Percentiles rank a stretch among this genome's conserved stretches.
phyloP scores from a whole-genome alignment of 805 yeast species.

The Metschnikowia arizonensis region DNA sequence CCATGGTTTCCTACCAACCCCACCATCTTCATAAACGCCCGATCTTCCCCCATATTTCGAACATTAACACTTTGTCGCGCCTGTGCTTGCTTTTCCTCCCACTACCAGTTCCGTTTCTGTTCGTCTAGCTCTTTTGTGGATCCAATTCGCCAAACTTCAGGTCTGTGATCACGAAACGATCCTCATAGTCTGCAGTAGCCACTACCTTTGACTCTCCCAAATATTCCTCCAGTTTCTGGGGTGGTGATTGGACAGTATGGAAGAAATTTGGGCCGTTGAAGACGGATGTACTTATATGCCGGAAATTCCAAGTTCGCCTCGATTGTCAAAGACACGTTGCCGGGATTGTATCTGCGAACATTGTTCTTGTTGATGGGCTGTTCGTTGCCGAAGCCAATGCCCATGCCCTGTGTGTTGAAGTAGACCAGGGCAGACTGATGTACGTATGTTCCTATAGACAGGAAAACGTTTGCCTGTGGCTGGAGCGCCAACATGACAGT shows the following conservation, averaged over 20 bases:
- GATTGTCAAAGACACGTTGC: conserved; percentile 73
- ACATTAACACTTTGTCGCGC: conserved; percentile 70
- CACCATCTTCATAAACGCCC: conserved; percentile 84
- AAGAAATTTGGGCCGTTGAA: conserved; percentile 24
- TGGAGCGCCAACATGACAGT: conserved; percentile 61
- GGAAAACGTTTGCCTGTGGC: conserved; percentile 59
- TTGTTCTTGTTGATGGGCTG: conserved; percentile 57
- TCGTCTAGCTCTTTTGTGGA: conserved; percentile 70
- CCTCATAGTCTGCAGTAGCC: conserved; percentile 47
- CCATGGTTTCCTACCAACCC: conserved; percentile 48
- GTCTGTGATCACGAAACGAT: conserved; percentile 64
- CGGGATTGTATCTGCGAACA: conserved; percentile 52
- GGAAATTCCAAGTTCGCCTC: conserved; percentile 77
- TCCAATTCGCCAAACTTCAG: conserved; percentile 92
- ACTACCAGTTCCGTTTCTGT: conserved; percentile 76
- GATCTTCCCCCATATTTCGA: conserved; percentile 67
- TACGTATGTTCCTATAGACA: conserved; percentile 29
- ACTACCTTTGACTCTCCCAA: conserved; percentile 18
- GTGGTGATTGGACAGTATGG: conserved; percentile 2
- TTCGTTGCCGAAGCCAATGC: conserved; percentile 73
- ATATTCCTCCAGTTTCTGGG: conserved; percentile 4
- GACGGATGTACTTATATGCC: conserved; percentile 51
- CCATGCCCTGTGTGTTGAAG: conserved; percentile 71
- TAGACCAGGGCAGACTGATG: conserved; percentile 44
- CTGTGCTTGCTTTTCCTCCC: conserved; percentile 86